phyloP scores from a whole-genome alignment of 495 filamentous ascomycete species.

The Hamigera avellanea region DNA sequence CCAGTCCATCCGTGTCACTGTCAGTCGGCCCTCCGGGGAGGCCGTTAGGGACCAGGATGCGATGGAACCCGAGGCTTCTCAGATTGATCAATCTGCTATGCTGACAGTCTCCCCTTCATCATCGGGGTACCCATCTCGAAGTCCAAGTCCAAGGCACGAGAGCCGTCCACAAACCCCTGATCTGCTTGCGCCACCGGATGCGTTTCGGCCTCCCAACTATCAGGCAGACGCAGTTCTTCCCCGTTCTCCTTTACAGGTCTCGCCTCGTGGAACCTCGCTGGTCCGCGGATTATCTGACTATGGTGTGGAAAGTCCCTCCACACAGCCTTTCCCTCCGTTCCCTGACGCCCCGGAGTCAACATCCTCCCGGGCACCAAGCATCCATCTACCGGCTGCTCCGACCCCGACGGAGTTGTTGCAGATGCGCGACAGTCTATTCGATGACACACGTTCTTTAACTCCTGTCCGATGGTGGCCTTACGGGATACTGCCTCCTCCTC shows the following conservation, averaged over 20 bases:
- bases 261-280: conserved; percentile 17
- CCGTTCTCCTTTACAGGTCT: conserved; percentile 20
- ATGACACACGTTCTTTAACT: conserved; percentile 4
- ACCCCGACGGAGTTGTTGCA: conserved; percentile 37
- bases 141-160: conserved; percentile 8
- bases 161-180: conserved; percentile 14
- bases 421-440: conserved; percentile 17
- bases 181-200: conserved; percentile 18
- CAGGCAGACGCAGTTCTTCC: conserved; percentile 10
- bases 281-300: conserved; percentile 3
- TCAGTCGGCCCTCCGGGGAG: conserved; percentile 24
- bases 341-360: background rate
- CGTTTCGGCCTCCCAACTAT: conserved; percentile 27
- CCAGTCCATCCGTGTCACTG: conserved; percentile 12
- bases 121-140: conserved; percentile 17
- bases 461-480: conserved; percentile 63
- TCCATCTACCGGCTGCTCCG: conserved; percentile 38
- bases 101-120: conserved; percentile 27
- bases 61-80: conserved; percentile 6
- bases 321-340: conserved; percentile 38
- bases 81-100: conserved; percentile 9
- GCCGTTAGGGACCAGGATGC: background rate
- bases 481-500: conserved; percentile 53
- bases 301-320: conserved; percentile 18
- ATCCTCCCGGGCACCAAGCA: conserved; percentile 38